These are phyloP conservation scores for Evernia prunastri DNA, from an alignment of 495 filamentous ascomycete species.

Conservation along the genomic window DNA sequence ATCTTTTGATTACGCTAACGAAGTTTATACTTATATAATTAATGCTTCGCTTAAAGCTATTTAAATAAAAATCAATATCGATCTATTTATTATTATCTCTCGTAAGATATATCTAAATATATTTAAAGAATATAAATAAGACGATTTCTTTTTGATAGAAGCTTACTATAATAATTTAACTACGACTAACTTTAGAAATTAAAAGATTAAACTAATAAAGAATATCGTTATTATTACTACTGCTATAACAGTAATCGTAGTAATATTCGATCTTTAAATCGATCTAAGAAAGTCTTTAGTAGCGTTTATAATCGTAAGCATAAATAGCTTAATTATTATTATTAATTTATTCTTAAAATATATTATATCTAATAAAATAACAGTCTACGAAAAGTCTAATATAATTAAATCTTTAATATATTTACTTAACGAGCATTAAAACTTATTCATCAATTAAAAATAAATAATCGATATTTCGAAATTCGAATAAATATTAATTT, in stretches of 20 bases:
- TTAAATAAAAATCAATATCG: neutral
- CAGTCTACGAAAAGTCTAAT: neutral
- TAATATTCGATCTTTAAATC: neutral
- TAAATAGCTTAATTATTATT: neutral
- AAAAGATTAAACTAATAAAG: neutral
- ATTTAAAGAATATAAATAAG: neutral
- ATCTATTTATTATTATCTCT: neutral
- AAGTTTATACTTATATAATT: neutral
- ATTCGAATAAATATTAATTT: slow-evolving; percentile 4
- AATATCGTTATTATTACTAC: neutral
- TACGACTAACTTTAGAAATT: no score
- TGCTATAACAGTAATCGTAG: neutral
- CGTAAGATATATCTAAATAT: neutral
- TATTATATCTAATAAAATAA: neutral
- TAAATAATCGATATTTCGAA: neutral
- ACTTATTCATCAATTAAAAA: neutral
- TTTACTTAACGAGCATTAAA: slow-evolving; percentile 8
- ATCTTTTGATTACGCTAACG: neutral
- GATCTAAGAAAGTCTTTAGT: neutral
- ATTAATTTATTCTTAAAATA: neutral
- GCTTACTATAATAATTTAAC: neutral
- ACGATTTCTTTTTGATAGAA: neutral
- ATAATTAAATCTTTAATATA: neutral
- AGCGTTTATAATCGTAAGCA: no score
- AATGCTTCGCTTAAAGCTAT: neutral